Conservation (phyloP, 78 protist genomes). For the Cavenderia fasciculata region DNA sequence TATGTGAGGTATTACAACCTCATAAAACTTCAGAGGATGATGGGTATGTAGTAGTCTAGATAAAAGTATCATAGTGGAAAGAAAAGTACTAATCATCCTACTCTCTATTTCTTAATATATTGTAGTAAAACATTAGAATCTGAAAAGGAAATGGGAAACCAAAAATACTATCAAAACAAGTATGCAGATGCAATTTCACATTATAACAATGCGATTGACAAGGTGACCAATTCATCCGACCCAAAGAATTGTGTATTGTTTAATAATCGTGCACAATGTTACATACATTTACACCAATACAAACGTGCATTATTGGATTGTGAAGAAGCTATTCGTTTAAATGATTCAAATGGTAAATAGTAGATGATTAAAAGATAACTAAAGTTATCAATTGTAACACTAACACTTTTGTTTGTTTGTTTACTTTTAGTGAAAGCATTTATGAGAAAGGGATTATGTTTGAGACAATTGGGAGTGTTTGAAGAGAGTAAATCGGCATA, state of each 20-base stretch:
- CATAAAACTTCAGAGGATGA: neutral
- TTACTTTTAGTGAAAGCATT: constrained; percentile 64
- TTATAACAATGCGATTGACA: constrained; percentile 79
- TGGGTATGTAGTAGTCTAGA: constrained; percentile 48
- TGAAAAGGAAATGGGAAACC: constrained; percentile 74
- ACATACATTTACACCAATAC: constrained; percentile 70
- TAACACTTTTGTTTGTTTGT: neutral
- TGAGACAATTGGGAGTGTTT: constrained; percentile 47
- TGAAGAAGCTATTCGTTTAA: constrained; percentile 71
- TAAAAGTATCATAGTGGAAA: too few species aligned
- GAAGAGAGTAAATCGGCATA: constrained; percentile 68
- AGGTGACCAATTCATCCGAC: constrained; percentile 53
- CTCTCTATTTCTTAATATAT: too few species aligned
- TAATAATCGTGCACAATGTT: constrained; percentile 72
- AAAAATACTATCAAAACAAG: constrained; percentile 45
- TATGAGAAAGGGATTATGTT: constrained; percentile 80
- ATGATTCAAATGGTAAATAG: constrained; percentile 47
- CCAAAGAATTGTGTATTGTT: constrained; percentile 61
- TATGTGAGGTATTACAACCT: constrained; percentile 15
- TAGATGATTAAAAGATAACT: too few species aligned
- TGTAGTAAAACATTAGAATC: constrained; percentile 39
- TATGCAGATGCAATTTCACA: constrained; percentile 75
- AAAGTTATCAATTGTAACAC: too few species aligned
- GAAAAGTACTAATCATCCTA: too few species aligned
- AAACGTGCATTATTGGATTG: constrained; percentile 71